Evolutionary conservation across 164 flowering plant genomes (phyloP).

Genomic region (Tetracentron sinense): DNA sequence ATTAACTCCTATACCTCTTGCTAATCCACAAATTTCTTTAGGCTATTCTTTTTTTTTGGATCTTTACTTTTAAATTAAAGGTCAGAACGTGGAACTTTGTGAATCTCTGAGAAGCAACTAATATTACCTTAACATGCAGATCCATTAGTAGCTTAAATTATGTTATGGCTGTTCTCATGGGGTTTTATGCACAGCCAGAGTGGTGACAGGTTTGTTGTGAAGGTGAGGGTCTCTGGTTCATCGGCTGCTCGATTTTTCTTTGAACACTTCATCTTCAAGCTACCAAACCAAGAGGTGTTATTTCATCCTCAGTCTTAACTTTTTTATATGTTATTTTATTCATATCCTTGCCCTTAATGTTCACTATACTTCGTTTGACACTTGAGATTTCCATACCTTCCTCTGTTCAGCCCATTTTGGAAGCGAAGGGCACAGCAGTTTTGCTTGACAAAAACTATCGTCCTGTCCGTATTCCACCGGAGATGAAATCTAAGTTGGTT

Average conservation of each 20-base stretch:
- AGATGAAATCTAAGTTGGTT: slow-evolving; percentile 51
- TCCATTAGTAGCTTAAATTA: background rate
- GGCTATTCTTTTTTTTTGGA: no score
- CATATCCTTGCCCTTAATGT: background rate
- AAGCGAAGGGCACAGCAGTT: slow-evolving; percentile 71
- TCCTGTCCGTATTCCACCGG: slow-evolving; percentile 77
- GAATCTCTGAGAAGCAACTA: no score
- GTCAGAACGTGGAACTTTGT: no score
- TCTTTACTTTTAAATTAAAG: no score
- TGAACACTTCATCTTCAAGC: slow-evolving; percentile 74
- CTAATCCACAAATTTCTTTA: background rate
- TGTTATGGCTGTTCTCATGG: slow-evolving; percentile 5
- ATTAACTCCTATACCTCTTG: background rate
- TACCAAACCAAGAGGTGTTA: slow-evolving; percentile 75
- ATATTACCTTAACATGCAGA: no score
- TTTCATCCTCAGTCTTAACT: background rate
- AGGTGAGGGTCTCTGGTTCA: slow-evolving; percentile 67
- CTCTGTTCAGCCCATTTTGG: slow-evolving; percentile 58
- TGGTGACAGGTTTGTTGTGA: slow-evolving; percentile 80
- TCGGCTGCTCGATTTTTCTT: slow-evolving; percentile 76
- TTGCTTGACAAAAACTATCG: slow-evolving; percentile 76
- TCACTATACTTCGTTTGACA: background rate
- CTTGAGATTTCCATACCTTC: background rate
- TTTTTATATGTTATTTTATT: no score
- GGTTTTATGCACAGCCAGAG: slow-evolving; percentile 43